Percentiles rank a stretch among this genome's conserved stretches.
These are phyloP conservation scores for Phytophthora uliginosa DNA, from an alignment of 352 stramenopile genomes.

Conservation along the genomic window DNA sequence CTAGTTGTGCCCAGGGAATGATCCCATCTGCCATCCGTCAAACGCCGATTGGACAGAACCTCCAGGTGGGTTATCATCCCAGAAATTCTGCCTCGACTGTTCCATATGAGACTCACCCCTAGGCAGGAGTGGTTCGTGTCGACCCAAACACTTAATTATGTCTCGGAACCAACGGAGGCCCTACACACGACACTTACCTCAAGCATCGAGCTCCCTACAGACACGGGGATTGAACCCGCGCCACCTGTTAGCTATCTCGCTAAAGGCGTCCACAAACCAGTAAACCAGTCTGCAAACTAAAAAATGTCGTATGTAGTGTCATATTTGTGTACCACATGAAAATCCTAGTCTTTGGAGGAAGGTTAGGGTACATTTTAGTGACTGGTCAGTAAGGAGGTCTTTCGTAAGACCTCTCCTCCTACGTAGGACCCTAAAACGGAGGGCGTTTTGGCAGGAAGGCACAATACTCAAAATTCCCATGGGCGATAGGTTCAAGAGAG, in stretches of 20 bases:
- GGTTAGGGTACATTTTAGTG: neutral
- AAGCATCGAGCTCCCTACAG: constrained; percentile 20
- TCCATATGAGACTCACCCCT: constrained; percentile 28
- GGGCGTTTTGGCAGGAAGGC: constrained; percentile 10
- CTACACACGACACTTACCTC: constrained; percentile 45
- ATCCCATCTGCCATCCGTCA: constrained; percentile 16
- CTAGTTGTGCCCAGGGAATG: constrained; percentile 23
- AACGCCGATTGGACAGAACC: constrained; percentile 16
- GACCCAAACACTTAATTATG: constrained; percentile 34
- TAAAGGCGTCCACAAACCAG: constrained; percentile 6
- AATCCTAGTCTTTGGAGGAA: neutral
- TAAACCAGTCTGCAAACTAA: constrained; percentile 9
- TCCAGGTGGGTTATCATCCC: neutral
- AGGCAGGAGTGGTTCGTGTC: constrained; percentile 13
- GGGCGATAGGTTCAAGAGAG: too few relatives aligned
- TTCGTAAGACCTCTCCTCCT: constrained; percentile 3
- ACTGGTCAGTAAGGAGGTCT: neutral
- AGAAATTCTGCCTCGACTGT: constrained; percentile 12
- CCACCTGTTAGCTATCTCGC: constrained; percentile 4
- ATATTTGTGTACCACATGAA: neutral
- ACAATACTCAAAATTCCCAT: too few relatives aligned
- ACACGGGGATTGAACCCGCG: constrained; percentile 10
- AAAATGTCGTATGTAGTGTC: neutral
- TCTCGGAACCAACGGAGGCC: constrained; percentile 36
- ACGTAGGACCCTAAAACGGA: constrained; percentile 12